phyloP scores from a whole-genome alignment of 2,329 filamentous ascomycete genomes.

The Didymellaceae sp. region DNA sequence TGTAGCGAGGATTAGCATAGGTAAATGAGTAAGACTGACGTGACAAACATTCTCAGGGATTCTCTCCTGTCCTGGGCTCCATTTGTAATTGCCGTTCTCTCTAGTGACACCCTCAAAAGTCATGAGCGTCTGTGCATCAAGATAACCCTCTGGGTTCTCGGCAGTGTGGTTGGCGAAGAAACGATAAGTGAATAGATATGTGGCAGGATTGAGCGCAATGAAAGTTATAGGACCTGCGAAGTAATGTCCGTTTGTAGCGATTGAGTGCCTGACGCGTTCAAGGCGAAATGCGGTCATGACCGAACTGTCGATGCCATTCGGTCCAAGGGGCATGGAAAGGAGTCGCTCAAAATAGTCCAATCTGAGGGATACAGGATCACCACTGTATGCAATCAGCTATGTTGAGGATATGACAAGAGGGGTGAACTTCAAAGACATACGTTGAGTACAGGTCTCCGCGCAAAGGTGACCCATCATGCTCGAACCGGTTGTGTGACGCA shows the following conservation, averaged over 20 bases:
- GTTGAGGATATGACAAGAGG: background rate
- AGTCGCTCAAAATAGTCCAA: constrained; percentile 6
- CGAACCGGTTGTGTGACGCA: constrained; percentile 45
- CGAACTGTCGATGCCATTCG: constrained; percentile 5
- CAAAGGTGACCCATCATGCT: constrained; percentile 42
- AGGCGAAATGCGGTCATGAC: constrained; percentile 12
- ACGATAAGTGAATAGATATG: constrained; percentile 15
- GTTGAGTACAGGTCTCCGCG: constrained; percentile 36
- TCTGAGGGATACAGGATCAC: constrained; percentile 9
- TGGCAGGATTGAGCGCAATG: constrained; percentile 12
- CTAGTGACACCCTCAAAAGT: constrained; percentile 50
- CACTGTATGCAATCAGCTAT: constrained; percentile 2
- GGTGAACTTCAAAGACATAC: constrained; percentile 1
- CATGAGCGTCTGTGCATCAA: constrained; percentile 49
- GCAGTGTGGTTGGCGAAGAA: constrained; percentile 49
- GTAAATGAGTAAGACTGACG: background rate
- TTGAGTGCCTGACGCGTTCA: constrained; percentile 1
- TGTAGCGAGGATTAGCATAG: constrained; percentile 21
- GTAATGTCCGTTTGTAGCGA: constrained; percentile 3
- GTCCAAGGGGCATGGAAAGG: constrained; percentile 5
- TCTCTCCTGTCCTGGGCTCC: constrained; percentile 47
- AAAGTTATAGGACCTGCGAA: constrained; percentile 1
- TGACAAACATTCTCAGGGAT: constrained; percentile 49
- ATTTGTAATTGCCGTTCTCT: constrained; percentile 37
- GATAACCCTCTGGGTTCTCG: constrained; percentile 46